Base-by-base conservation (phyloP, 768 basidiomycete genomes). In the Naganishia friedmannii region DNA sequence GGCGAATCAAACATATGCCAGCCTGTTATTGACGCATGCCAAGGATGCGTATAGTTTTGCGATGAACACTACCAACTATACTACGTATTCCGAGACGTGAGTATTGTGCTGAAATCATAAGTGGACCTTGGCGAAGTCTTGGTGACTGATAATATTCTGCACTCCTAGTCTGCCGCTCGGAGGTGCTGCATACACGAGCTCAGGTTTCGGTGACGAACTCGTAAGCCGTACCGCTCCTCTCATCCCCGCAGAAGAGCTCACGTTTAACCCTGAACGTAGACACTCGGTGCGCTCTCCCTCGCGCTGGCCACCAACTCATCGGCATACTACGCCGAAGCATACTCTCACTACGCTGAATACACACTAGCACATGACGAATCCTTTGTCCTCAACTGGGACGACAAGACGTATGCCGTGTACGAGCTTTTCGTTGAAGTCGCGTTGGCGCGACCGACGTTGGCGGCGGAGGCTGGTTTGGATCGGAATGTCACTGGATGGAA, bases 301-400 rank as follows among this genome's bases (percentile, higher is more conserved):
- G 85, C 90, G 12, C 85, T 87, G 78, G 90, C 90, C 1, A 87
- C 85, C 34, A 87, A 88, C 68, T 86, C 86, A 0, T 82, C 86
- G 10, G 79, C 83, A 2, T 83, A 86, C 66, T 91, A 88, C 75
- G 77, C 84, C 26, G 86, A 90, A 70, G 90, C 90, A 1, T 84
- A 87, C 76, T 77, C 82, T 8, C 86, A 86, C 76, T 92, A 88
- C 78, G 75, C 81, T 12, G 81, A 86, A 37, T 90, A 86, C 76
- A 78, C 83, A 28, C 83, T 94, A 0, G 79, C 81, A 2, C 83
- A 83, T 0, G 82, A 84, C 39, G 81, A 87, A 54, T 81, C 83
- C 1, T 63, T 42, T 34, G 87, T 89, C 6, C 90, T 93, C 81
- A 93, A 93, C 78, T 97, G 93, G 93, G 93, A 93, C 77, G 86